Percentiles rank a stretch among this genome's conserved stretches.
phyloP scores from a whole-genome alignment of 163 green algal genomes.

The Coccomyxa subellipsoidea region DNA sequence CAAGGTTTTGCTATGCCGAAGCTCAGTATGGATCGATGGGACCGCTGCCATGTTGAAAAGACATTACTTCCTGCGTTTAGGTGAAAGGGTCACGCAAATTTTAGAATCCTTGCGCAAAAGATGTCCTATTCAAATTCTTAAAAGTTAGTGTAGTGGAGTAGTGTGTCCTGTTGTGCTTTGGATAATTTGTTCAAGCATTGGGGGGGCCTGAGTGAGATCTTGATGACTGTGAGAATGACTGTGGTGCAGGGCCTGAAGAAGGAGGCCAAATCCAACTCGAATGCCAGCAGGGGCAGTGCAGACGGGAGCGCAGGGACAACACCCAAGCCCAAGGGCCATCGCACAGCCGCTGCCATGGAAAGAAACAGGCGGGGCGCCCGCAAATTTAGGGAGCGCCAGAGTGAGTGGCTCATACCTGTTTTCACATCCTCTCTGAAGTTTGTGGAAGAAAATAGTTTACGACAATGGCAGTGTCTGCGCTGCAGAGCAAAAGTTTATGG shows the following conservation, averaged over 20 bases:
- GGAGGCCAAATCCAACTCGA: background rate
- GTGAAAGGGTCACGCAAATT: too few relatives aligned
- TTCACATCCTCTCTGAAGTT: too few relatives aligned
- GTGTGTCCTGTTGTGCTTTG: too few relatives aligned
- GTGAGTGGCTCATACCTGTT: background rate
- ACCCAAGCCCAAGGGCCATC: background rate
- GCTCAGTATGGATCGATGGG: background rate
- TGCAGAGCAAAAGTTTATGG: slow-evolving; percentile 7
- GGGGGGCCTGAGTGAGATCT: background rate
- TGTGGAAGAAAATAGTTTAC: too few relatives aligned
- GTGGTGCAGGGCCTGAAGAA: background rate
- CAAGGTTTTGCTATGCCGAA: background rate
- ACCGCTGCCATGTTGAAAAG: background rate
- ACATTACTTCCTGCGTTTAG: background rate
- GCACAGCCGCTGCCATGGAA: slow-evolving; percentile 1
- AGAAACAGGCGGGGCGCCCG: background rate
- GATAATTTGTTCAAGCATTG: too few relatives aligned
- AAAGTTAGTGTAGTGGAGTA: too few relatives aligned
- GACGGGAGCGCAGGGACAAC: background rate
- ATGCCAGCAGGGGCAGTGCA: background rate
- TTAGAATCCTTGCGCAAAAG: too few relatives aligned
- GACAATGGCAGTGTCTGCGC: too few relatives aligned
- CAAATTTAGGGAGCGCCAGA: slow-evolving; percentile 7
- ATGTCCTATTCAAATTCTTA: too few relatives aligned
- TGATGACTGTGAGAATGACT: background rate